Evolutionary conservation across 1,284 basidiomycete species (phyloP).

Genomic region (Neolentinus lepideus): DNA sequence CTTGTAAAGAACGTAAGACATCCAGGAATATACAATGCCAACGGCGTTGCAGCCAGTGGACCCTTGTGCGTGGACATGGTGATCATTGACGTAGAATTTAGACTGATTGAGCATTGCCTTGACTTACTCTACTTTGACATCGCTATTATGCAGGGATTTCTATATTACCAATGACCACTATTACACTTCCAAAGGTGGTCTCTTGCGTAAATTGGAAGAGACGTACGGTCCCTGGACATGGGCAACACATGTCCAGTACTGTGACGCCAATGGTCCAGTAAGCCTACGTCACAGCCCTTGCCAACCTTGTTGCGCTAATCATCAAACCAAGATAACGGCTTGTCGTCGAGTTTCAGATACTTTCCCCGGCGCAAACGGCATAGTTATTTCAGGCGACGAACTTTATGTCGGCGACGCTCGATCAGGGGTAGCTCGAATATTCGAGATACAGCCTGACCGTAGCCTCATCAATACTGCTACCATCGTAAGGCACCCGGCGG

Average conservation of each 20-base stretch:
- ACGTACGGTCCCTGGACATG: not conserved
- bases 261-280: not conserved
- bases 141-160: not conserved
- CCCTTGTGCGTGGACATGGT: not conserved
- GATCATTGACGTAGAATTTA: no score
- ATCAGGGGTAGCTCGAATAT: not conserved
- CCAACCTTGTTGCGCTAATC: no score
- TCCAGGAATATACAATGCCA: not conserved
- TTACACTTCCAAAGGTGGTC: not conserved
- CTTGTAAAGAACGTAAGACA: not conserved
- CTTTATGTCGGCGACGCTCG: not conserved
- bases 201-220: not conserved
- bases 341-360: not conserved
- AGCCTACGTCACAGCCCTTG: not conserved
- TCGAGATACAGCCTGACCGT: not conserved
- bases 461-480: not conserved
- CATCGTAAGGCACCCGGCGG: not conserved
- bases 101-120: not conserved
- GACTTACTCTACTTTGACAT: not conserved
- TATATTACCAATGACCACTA: not conserved
- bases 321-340: no score
- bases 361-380: not conserved
- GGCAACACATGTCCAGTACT: not conserved
- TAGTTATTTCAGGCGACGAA: not conserved
- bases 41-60: not conserved